Percentiles rank a stretch among this genome's conserved stretches.
phyloP scores from a whole-genome alignment of 2,329 filamentous ascomycete genomes.

The Colletotrichum nymphaeae region DNA sequence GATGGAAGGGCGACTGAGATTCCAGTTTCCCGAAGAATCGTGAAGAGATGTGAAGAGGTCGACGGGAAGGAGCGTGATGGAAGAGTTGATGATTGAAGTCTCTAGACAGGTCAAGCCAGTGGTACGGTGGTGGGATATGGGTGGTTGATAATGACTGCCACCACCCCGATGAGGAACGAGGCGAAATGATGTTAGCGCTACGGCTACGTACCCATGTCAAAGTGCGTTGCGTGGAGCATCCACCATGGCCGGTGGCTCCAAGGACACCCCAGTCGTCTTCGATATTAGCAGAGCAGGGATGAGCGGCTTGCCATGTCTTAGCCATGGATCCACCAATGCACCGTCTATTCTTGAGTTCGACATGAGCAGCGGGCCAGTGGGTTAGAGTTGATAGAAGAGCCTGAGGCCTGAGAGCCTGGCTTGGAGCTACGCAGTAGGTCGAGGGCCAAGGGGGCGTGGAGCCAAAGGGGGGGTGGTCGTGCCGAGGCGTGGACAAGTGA shows the following conservation, averaged over 20 bases:
- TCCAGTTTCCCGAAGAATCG: slow-evolving; percentile 30
- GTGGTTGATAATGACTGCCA: slow-evolving; percentile 37
- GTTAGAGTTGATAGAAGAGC: slow-evolving; percentile 45
- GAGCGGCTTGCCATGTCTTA: slow-evolving; percentile 40
- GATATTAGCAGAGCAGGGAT: slow-evolving; percentile 43
- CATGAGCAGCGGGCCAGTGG: slow-evolving; percentile 40
- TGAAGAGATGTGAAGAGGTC: slow-evolving; percentile 38
- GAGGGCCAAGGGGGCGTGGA: background rate
- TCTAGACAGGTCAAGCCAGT: background rate
- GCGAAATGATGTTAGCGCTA: slow-evolving; percentile 37
- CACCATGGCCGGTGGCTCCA: slow-evolving; percentile 40
- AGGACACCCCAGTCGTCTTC: slow-evolving; percentile 38
- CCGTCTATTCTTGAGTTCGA: slow-evolving; percentile 57
- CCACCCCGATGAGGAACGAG: slow-evolving; percentile 35
- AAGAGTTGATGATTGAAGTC: slow-evolving; percentile 38
- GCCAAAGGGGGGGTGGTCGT: slow-evolving; percentile 39
- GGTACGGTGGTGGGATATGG: slow-evolving; percentile 36
- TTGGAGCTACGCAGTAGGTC: background rate
- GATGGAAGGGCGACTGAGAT: slow-evolving; percentile 23
- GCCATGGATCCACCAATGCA: slow-evolving; percentile 47
- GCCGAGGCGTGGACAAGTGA: slow-evolving; percentile 39
- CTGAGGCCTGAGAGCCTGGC: slow-evolving; percentile 37
- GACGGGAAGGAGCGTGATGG: slow-evolving; percentile 52
- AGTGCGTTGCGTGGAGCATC: slow-evolving; percentile 50
- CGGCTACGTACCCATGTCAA: slow-evolving; percentile 34